These are phyloP conservation scores for Colletotrichum scovillei DNA, from an alignment of 2,329 filamentous ascomycete species.

Conservation along the genomic window DNA sequence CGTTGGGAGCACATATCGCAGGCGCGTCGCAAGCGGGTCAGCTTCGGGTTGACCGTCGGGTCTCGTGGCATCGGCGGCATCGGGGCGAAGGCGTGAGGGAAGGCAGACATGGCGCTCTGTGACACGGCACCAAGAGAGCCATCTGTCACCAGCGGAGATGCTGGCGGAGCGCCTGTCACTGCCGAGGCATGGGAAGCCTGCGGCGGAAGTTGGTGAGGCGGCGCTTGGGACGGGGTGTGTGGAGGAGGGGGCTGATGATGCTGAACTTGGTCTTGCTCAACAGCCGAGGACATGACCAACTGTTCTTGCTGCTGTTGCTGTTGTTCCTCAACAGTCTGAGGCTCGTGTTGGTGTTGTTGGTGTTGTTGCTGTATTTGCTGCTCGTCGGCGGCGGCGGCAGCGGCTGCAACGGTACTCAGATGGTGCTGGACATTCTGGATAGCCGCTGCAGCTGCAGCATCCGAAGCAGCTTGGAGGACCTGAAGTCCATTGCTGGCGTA, in stretches of 20 bases:
- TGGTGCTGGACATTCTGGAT: slow-evolving; percentile 50
- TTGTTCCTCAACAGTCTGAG: slow-evolving; percentile 7
- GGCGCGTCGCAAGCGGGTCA: slow-evolving; percentile 67
- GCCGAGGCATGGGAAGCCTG: neutral
- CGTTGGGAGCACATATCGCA: slow-evolving; percentile 72
- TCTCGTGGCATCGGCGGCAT: slow-evolving; percentile 42
- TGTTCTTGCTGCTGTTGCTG: slow-evolving; percentile 19
- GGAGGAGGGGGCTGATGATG: slow-evolving; percentile 18
- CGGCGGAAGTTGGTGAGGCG: slow-evolving; percentile 36
- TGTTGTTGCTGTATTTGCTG: slow-evolving; percentile 17
- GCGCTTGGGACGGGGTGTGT: slow-evolving; percentile 13
- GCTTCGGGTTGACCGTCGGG: slow-evolving; percentile 59
- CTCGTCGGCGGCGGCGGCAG: slow-evolving; percentile 36
- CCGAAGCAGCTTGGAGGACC: slow-evolving; percentile 58
- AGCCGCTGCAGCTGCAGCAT: slow-evolving; percentile 51
- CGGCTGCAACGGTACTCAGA: slow-evolving; percentile 42
- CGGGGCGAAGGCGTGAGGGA: slow-evolving; percentile 21
- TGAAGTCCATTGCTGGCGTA: slow-evolving; percentile 59
- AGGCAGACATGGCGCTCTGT: slow-evolving; percentile 6
- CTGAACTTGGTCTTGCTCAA: slow-evolving; percentile 13
- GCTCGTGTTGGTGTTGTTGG: slow-evolving; percentile 5
- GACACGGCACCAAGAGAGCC: slow-evolving; percentile 5
- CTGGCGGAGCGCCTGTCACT: neutral
- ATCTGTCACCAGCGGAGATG: neutral
- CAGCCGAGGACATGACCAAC: neutral